A percentile compares a stretch with the other conserved stretches of the same genome.
phyloP scores from a whole-genome alignment of 306 rosid species.

The Lathyrus tuberosus region DNA sequence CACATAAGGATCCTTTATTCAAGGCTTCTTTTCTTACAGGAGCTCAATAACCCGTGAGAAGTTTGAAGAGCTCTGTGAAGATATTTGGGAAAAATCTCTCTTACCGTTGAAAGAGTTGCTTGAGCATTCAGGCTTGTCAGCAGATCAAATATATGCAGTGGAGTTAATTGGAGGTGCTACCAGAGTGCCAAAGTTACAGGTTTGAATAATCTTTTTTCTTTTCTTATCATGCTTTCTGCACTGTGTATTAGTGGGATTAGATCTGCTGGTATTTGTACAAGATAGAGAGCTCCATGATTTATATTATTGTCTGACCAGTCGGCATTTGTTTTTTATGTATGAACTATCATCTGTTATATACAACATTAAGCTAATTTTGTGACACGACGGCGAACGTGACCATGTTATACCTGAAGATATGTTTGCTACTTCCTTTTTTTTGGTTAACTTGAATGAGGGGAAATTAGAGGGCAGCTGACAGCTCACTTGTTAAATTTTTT shows the following conservation, averaged over 20 bases:
- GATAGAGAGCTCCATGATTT: constrained; percentile 22
- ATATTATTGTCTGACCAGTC: not conserved
- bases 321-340: constrained; percentile 23
- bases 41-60: constrained; percentile 91
- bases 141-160: constrained; percentile 81
- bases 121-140: constrained; percentile 65
- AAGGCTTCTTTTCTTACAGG: constrained; percentile 54
- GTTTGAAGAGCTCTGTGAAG: constrained; percentile 92
- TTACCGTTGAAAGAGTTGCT: constrained; percentile 76
- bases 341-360: constrained; percentile 32
- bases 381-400: not conserved
- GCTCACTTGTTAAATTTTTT: not conserved
- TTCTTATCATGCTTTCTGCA: constrained; percentile 13
- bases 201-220: constrained; percentile 48
- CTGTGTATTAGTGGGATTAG: constrained; percentile 30
- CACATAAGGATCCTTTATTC: constrained; percentile 29
- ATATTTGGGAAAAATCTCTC: constrained; percentile 91
- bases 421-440: constrained; percentile 15
- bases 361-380: constrained; percentile 13
- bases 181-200: constrained; percentile 97
- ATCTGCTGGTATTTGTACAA: constrained; percentile 26
- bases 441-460: constrained; percentile 14
- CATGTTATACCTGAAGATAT: constrained; percentile 1
- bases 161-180: constrained; percentile 98
- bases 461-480: constrained; percentile 12